These are phyloP conservation scores for Cubamyces sp. DNA, from an alignment of 768 basidiomycete genomes.

Conservation along the genomic window DNA sequence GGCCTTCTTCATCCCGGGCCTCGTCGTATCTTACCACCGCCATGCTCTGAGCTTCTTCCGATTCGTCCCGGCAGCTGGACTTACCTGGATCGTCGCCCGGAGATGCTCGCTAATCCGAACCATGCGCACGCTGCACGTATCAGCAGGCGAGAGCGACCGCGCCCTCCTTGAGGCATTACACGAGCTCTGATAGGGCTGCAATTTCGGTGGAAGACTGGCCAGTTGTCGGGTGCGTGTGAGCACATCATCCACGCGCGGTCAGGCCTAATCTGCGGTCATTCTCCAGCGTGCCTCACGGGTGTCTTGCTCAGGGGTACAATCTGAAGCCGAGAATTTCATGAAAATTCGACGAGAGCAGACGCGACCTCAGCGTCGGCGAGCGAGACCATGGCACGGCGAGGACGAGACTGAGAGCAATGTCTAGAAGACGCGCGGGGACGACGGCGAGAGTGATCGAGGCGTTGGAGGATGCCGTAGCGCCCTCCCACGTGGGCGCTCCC, in stretches of 20 bases:
- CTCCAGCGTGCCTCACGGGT: neutral
- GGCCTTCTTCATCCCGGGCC: neutral
- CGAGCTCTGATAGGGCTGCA: slow-evolving; percentile 12
- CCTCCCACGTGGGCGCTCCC: slow-evolving; percentile 10
- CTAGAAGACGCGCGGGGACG: neutral
- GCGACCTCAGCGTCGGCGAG: neutral
- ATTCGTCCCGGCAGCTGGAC: slow-evolving; percentile 6
- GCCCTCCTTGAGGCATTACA: neutral
- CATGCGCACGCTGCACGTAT: neutral
- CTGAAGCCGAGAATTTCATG: neutral
- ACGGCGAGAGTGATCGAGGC: neutral
- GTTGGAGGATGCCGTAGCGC: slow-evolving; percentile 14
- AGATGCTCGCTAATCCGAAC: neutral
- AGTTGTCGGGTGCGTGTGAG: slow-evolving; percentile 24
- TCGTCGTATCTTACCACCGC: slow-evolving; percentile 5
- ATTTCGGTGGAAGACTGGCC: slow-evolving; percentile 23
- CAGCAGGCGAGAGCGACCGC: slow-evolving; percentile 14
- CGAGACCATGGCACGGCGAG: neutral
- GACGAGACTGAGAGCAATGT: neutral
- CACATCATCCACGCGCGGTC: slow-evolving; percentile 13
- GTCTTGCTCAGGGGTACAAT: no score
- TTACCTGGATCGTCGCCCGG: slow-evolving; percentile 14
- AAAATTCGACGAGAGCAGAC: neutral
- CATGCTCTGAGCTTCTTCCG: slow-evolving; percentile 15
- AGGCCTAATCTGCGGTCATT: slow-evolving; percentile 14